Percentiles rank a stretch among this genome's conserved stretches.
Conservation (phyloP, 805 yeast genomes). For the Lachancea lanzarotensis region DNA sequence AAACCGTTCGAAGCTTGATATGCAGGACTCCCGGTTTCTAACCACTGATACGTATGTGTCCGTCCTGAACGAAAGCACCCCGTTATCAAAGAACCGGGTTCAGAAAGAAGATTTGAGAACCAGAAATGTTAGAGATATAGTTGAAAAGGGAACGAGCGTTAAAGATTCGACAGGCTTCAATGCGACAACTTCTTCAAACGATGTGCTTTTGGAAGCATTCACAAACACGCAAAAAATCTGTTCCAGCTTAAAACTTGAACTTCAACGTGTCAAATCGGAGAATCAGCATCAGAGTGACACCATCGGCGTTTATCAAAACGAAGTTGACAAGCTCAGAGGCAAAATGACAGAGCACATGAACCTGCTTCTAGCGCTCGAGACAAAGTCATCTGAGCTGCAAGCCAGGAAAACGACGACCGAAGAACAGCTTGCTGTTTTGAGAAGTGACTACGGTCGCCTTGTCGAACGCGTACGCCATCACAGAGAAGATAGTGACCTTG, state of each 20-base stretch:
- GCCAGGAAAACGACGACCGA: constrained; percentile 23
- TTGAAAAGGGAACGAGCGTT: background rate
- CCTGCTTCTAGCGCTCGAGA: constrained; percentile 19
- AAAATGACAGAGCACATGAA: constrained; percentile 22
- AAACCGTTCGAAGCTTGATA: background rate
- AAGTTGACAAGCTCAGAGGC: constrained; percentile 17
- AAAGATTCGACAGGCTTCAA: background rate
- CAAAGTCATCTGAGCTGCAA: constrained; percentile 17
- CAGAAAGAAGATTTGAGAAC: constrained; percentile 34
- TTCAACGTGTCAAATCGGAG: constrained; percentile 27
- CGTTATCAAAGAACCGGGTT: background rate
- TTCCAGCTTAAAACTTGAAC: constrained; percentile 28
- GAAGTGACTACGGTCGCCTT: constrained; percentile 17
- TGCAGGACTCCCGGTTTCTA: background rate
- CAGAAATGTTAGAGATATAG: constrained; percentile 35
- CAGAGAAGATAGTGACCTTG: constrained; percentile 17
- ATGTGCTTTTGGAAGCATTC: constrained; percentile 36
- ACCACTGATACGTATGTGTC: constrained; percentile 3
- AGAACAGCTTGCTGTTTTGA: constrained; percentile 18
- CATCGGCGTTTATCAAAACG: constrained; percentile 19
- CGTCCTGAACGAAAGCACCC: constrained; percentile 5
- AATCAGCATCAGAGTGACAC: constrained; percentile 24
- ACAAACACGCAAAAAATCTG: constrained; percentile 36
- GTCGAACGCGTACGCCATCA: constrained; percentile 15
- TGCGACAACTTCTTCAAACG: constrained; percentile 28